These are phyloP conservation scores for Paratinospora sagittata DNA, from an alignment of 164 flowering plant genomes.

Conservation along the genomic window DNA sequence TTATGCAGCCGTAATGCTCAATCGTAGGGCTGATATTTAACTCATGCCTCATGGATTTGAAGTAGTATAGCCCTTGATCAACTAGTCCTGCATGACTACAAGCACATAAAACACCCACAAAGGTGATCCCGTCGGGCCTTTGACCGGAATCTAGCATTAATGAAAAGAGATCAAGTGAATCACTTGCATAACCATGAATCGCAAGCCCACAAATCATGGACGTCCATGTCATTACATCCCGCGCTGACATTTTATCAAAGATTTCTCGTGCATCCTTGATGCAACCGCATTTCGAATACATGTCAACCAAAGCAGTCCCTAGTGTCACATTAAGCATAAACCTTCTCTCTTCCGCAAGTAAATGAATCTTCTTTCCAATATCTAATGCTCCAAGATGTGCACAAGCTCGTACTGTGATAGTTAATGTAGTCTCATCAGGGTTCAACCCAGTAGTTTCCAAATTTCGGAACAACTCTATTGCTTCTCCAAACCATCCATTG, in stretches of 20 bases:
- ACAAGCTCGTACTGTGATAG: constrained; percentile 13
- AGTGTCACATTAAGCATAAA: constrained; percentile 12
- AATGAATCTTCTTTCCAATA: constrained; percentile 17
- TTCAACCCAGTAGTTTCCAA: constrained; percentile 11
- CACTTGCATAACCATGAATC: constrained; percentile 19
- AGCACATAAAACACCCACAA: constrained; percentile 22
- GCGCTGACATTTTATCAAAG: constrained; percentile 12
- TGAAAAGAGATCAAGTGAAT: constrained; percentile 18
- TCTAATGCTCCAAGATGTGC: constrained; percentile 18
- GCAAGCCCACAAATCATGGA: constrained; percentile 25
- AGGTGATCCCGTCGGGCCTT: constrained; percentile 22
- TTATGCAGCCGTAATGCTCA: constrained; percentile 22
- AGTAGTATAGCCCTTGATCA: constrained; percentile 19
- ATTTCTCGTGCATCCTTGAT: constrained; percentile 15
- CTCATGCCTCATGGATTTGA: constrained; percentile 16
- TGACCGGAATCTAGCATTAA: constrained; percentile 14
- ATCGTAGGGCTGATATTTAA: constrained; percentile 13
- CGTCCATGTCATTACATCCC: constrained; percentile 24
- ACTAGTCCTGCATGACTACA: constrained; percentile 26
- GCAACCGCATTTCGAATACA: constrained; percentile 27
- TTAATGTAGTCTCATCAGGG: constrained; percentile 21
- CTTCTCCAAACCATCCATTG: constrained; percentile 16
- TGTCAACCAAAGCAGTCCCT: constrained; percentile 23
- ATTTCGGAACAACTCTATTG: constrained; percentile 15
- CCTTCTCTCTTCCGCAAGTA: constrained; percentile 12